These are phyloP conservation scores for Juncus inflexus DNA, from an alignment of 176 grass and related monocot genomes.

Conservation along the genomic window DNA sequence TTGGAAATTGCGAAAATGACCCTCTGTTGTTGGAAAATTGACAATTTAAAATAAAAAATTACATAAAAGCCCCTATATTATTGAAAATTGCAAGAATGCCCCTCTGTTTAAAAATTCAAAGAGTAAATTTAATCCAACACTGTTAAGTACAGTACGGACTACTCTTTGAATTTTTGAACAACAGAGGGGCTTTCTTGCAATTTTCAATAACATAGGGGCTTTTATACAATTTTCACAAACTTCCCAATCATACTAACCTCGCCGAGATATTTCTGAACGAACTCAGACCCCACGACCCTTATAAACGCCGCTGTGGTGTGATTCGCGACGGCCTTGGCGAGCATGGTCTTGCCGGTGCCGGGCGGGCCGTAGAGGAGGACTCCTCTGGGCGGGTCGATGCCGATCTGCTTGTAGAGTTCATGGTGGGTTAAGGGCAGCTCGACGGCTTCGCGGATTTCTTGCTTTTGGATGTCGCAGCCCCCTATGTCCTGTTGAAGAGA, in stretches of 20 bases:
- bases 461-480: slow-evolving; percentile 96
- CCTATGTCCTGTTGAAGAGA: slow-evolving; percentile 71
- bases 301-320: slow-evolving; percentile 96
- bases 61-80: too few species aligned
- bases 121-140: too few species aligned
- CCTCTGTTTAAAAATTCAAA: too few species aligned
- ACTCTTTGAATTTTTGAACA: too few species aligned
- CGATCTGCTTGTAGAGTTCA: slow-evolving; percentile 97
- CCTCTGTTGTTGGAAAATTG: too few species aligned
- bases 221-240: too few species aligned
- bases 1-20: too few species aligned
- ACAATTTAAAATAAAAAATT: too few species aligned
- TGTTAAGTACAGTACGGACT: too few species aligned
- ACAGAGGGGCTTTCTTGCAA: too few species aligned
- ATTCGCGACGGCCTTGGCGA: slow-evolving; percentile 89
- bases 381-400: slow-evolving; percentile 92
- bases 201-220: too few species aligned
- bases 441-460: slow-evolving; percentile 94
- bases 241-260: slow-evolving; percentile 43
- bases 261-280: slow-evolving; percentile 96
- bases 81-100: too few species aligned
- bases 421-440: slow-evolving; percentile 90
- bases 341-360: slow-evolving; percentile 96
- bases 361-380: slow-evolving; percentile 91
- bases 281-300: slow-evolving; percentile 91